Conservation (phyloP, 495 filamentous ascomycete genomes). For the Penicillium taxi region DNA sequence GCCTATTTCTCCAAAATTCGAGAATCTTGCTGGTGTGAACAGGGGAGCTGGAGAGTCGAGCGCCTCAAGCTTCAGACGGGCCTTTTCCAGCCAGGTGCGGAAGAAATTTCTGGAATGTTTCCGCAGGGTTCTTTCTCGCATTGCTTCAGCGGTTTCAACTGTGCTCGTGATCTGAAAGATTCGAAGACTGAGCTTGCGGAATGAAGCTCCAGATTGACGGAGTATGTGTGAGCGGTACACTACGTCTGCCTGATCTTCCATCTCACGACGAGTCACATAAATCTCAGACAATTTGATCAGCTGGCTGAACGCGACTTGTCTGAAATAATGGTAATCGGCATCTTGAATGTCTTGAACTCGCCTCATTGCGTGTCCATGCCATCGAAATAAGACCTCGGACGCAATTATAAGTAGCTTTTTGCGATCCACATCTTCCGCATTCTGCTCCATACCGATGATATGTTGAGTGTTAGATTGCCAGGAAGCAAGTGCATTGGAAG, state of each 20-base stretch:
- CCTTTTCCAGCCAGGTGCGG: conserved; percentile 49
- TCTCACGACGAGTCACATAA: conserved; percentile 30
- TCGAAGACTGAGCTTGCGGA: conserved; percentile 46
- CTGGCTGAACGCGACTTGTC: conserved; percentile 36
- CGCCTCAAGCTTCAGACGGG: conserved; percentile 31
- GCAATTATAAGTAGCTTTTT: conserved; percentile 29
- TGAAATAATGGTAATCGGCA: conserved; percentile 35
- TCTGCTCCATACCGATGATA: conserved; percentile 34
- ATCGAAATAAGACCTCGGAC: conserved; percentile 34
- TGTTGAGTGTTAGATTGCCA: conserved; percentile 41
- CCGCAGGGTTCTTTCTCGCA: conserved; percentile 50
- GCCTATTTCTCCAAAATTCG: conserved; percentile 20
- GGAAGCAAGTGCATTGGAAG: conserved; percentile 29
- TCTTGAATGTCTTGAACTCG: conserved; percentile 32
- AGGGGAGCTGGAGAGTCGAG: conserved; percentile 25
- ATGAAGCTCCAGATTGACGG: conserved; percentile 32
- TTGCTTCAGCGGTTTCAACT: conserved; percentile 41
- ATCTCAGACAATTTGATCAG: conserved; percentile 41
- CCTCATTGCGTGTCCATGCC: conserved; percentile 36
- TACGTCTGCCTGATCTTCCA: conserved; percentile 43
- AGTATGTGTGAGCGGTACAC: conserved; percentile 41
- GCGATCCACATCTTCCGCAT: conserved; percentile 36
- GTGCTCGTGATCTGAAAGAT: conserved; percentile 43
- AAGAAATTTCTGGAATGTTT: conserved; percentile 50
- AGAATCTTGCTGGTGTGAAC: conserved; percentile 23